Percentiles rank a stretch among this genome's conserved stretches.
phyloP scores from a whole-genome alignment of 169 alveolate genomes.

The Plasmodium malariae region DNA sequence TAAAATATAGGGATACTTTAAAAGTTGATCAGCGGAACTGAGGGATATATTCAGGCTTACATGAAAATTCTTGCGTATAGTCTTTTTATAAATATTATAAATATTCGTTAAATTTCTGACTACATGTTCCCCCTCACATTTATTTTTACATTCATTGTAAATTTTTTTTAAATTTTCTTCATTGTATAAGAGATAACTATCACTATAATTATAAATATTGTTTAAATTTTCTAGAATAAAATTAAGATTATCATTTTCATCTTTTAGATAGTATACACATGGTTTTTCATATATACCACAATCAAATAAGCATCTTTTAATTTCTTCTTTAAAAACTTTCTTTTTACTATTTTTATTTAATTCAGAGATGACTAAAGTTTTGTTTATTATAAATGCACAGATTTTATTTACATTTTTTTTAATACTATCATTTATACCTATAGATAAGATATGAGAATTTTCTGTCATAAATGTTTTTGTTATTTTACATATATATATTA shows the following conservation, averaged over 20 bases:
- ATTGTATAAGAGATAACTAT: constrained; percentile 56
- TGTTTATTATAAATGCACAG: constrained; percentile 56
- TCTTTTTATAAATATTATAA: constrained; percentile 58
- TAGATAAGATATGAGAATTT: constrained; percentile 58
- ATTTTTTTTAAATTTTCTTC: constrained; percentile 61
- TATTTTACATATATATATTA: constrained; percentile 63
- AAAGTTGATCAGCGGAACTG: constrained; percentile 1
- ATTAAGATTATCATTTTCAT: constrained; percentile 47
- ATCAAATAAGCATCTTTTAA: constrained; percentile 60
- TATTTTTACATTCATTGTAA: constrained; percentile 66
- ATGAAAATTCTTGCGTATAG: constrained; percentile 47
- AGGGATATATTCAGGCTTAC: constrained; percentile 57
- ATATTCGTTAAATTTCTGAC: constrained; percentile 50
- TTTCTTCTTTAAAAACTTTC: constrained; percentile 47
- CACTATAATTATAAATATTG: constrained; percentile 62
- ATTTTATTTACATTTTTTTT: constrained; percentile 64
- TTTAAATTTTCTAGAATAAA: constrained; percentile 53
- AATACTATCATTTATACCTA: constrained; percentile 62
- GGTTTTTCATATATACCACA: constrained; percentile 70
- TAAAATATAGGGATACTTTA: constrained; percentile 52
- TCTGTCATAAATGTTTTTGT: constrained; percentile 66
- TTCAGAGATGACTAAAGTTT: constrained; percentile 46
- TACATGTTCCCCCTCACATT: constrained; percentile 68
- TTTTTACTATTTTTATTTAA: constrained; percentile 53
- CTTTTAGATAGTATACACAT: constrained; percentile 52